These are phyloP conservation scores for Aspergillus spinulosporus DNA, from an alignment of 2,329 filamentous ascomycete genomes.

Conservation along the genomic window DNA sequence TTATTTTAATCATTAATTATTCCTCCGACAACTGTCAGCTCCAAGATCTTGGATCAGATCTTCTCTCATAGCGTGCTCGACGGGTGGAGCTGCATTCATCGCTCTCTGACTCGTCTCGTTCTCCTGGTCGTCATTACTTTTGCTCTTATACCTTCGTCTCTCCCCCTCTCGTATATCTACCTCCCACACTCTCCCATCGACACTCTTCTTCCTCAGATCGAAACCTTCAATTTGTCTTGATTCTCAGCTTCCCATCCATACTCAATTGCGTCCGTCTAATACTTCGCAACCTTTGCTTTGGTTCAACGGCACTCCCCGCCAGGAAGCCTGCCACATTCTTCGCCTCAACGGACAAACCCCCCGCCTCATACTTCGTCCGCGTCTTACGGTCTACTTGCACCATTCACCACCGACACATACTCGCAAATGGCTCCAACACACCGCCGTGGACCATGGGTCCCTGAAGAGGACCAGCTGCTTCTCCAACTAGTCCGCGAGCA, in stretches of 20 bases:
- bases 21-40: constrained; percentile 38
- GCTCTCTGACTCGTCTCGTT: constrained; percentile 36
- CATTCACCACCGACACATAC: not conserved
- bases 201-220: not conserved
- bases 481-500: constrained; percentile 69
- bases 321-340: not conserved
- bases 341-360: not conserved
- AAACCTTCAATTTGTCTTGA: not conserved
- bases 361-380: not conserved
- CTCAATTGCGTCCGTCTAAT: not conserved
- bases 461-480: constrained; percentile 70
- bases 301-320: not conserved
- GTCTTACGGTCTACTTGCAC: not conserved
- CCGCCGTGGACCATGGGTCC: constrained; percentile 80
- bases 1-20: constrained; percentile 19
- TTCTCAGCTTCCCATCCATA: not conserved
- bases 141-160: constrained; percentile 14
- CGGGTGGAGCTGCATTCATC: constrained; percentile 33
- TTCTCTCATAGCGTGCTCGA: constrained; percentile 39
- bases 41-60: constrained; percentile 44
- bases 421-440: constrained; percentile 51
- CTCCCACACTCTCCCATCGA: constrained; percentile 3
- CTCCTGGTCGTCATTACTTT: constrained; percentile 33
- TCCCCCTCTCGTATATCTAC: constrained; percentile 25
- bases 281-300: not conserved